Evolutionary conservation across 2,329 filamentous ascomycete species (phyloP), one percentile per base, ranked within the genome.

Genomic region (Scedosporium minutisporum): DNA sequence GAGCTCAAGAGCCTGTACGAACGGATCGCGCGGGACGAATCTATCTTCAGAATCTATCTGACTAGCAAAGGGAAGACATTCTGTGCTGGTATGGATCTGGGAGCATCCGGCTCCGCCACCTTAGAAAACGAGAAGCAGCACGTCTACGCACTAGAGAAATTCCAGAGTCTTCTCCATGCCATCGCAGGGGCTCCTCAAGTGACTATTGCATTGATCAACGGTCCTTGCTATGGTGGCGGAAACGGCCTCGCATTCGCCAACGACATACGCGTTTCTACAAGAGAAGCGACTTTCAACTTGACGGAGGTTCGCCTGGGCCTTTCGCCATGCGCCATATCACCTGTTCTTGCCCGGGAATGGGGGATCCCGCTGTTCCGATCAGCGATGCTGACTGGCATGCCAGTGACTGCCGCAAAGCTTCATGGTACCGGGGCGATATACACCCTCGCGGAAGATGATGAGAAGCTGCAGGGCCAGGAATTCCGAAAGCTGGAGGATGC

Each of bases 181-280:
- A 74, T 77, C 25, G 72, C 75, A 29, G 63, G 63, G 5, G 72
- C 68, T 0, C 72, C 73, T 4, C 73, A 77, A 58, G 71, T 72
- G 3, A 77, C 73, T 0, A 73, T 77, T 46, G 75, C 75, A 0
- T 65, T 65, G 2, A 65, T 77, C 46, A 74, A 77, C 51, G 75
- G 76, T 0, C 72, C 75, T 1, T 70, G 70, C 1, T 76, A 73
- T 62, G 75, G 73, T 1, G 75, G 73, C 4, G 75, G 75, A 0
- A 74, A 76, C 6, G 75, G 75, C 0, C 68, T 78, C 1, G 73
- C 72, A 0, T 76, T 76, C 64, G 69, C 69, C 2, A 77, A 74
- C 65, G 75, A 77, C 62, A 67, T 77, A n/a, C 69, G 74, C 14
- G 57, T 70, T 16, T 62, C 42, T 16, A 58, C 55, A 0, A 41